Percentiles rank a stretch among this genome's conserved stretches.
These are phyloP conservation scores for Serendipita sp. DNA, from an alignment of 768 basidiomycete genomes.

Conservation along the genomic window DNA sequence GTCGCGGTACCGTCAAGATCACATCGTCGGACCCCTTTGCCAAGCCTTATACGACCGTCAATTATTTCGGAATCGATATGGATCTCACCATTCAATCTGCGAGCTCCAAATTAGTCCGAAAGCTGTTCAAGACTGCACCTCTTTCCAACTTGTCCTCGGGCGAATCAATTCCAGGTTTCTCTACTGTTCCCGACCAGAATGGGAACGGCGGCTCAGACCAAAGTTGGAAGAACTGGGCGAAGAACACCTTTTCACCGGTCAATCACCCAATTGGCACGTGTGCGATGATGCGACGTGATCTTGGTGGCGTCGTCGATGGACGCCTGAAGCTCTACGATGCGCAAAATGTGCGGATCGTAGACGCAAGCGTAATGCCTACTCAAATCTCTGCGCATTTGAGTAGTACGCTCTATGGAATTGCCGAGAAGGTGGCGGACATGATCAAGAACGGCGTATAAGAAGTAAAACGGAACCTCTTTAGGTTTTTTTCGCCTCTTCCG, in stretches of 20 bases:
- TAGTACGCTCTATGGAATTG: conserved; percentile 35
- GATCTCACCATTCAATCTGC: conserved; percentile 37
- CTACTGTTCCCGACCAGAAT: conserved; percentile 26
- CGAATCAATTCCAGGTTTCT: conserved; percentile 27
- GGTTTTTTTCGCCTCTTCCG: too few relatives aligned
- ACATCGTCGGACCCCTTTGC: conserved; percentile 30
- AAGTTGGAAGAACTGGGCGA: conserved; percentile 32
- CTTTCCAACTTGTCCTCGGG: conserved; percentile 25
- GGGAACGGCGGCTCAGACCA: conserved; percentile 26
- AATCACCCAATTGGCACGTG: conserved; percentile 33
- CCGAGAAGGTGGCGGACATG: conserved; percentile 31
- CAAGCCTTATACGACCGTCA: conserved; percentile 30
- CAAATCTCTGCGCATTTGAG: conserved; percentile 32
- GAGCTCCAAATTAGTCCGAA: conserved; percentile 27
- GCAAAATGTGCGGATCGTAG: conserved; percentile 30
- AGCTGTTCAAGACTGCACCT: conserved; percentile 26
- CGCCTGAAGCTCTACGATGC: conserved; percentile 13
- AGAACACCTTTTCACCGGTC: conserved; percentile 26
- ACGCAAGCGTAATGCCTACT: conserved; percentile 32
- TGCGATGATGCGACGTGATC: conserved; percentile 18
- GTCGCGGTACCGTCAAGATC: conserved; percentile 33
- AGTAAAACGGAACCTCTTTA: too few relatives aligned
- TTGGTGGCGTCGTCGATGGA: conserved; percentile 18
- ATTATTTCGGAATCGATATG: conserved; percentile 33
- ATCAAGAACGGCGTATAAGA: background rate